Conservation (phyloP, 176 grass and related monocot species). For the Chloris gayana region DNA sequence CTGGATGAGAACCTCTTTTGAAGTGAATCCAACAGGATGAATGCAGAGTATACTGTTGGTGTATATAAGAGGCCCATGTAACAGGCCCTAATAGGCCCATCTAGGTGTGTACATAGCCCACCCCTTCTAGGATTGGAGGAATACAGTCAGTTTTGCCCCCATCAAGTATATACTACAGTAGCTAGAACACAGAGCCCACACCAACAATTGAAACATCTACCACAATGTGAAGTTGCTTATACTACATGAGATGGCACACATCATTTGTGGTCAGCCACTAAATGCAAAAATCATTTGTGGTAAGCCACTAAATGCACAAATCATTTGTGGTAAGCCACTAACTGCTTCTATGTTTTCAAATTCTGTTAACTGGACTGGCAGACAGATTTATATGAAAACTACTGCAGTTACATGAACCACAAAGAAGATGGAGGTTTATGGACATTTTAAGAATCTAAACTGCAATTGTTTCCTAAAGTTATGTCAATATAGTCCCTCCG, state of each 20-base stretch:
- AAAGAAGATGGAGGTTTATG: no score
- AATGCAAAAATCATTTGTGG: no score
- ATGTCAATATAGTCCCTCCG: conserved; percentile 16
- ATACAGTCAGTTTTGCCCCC: no score
- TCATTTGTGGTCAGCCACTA: conserved; percentile 16
- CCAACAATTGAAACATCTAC: background rate
- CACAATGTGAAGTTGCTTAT: conserved; percentile 12
- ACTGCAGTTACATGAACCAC: no score
- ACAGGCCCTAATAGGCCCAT: no score
- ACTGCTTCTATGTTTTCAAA: background rate
- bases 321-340: no score
- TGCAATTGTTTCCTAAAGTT: conserved; percentile 20
- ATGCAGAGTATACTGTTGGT: background rate
- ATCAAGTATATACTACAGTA: no score
- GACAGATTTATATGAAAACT: background rate
- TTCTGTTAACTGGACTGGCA: background rate
- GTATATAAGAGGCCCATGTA: no score
- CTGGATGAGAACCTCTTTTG: background rate
- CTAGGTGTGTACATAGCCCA: no score
- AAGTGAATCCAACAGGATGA: background rate
- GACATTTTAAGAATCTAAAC: conserved; percentile 4
- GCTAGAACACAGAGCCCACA: background rate
- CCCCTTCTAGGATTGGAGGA: no score
- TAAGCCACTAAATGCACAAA: no score
- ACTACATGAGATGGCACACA: conserved; percentile 9